phyloP scores from a whole-genome alignment of 2,329 filamentous ascomycete genomes.

The Cytospora chrysosperma region DNA sequence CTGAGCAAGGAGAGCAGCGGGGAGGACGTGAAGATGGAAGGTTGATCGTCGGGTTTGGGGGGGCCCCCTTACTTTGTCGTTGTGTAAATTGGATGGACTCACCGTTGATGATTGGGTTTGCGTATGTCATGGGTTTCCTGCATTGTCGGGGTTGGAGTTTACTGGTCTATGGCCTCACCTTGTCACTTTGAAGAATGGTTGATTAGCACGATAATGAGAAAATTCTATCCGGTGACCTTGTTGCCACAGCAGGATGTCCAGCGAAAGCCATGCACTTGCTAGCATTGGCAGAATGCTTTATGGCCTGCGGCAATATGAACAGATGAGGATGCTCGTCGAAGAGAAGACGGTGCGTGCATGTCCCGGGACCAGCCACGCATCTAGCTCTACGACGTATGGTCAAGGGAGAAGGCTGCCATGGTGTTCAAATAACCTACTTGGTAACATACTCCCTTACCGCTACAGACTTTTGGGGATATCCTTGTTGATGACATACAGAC shows the following conservation, averaged over 20 bases:
- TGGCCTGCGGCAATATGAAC: too few relatives aligned
- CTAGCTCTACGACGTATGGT: too few relatives aligned
- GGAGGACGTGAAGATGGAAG: conserved; percentile 57
- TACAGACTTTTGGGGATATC: background rate
- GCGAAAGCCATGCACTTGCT: background rate
- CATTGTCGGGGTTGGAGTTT: conserved; percentile 9
- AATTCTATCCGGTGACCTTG: background rate
- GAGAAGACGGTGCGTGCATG: background rate
- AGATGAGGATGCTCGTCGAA: background rate
- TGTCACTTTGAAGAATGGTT: background rate
- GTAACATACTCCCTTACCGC: too few relatives aligned
- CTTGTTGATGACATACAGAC: background rate
- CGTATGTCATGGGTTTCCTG: conserved; percentile 5
- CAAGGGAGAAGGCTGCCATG: too few relatives aligned
- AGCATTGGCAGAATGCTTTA: background rate
- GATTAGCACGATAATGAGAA: conserved; percentile 9
- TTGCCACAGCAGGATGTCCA: background rate
- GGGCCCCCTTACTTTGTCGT: background rate
- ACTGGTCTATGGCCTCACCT: background rate
- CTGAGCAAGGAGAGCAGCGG: conserved; percentile 53
- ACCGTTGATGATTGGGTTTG: background rate
- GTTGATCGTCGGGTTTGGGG: conserved; percentile 36
- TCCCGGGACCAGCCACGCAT: background rate
- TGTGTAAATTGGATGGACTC: too few relatives aligned
- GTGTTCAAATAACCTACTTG: too few relatives aligned